Percentiles rank a stretch among this genome's conserved stretches.
phyloP scores from a whole-genome alignment of 2,329 filamentous ascomycete genomes.

The Apiospora phragmitis region DNA sequence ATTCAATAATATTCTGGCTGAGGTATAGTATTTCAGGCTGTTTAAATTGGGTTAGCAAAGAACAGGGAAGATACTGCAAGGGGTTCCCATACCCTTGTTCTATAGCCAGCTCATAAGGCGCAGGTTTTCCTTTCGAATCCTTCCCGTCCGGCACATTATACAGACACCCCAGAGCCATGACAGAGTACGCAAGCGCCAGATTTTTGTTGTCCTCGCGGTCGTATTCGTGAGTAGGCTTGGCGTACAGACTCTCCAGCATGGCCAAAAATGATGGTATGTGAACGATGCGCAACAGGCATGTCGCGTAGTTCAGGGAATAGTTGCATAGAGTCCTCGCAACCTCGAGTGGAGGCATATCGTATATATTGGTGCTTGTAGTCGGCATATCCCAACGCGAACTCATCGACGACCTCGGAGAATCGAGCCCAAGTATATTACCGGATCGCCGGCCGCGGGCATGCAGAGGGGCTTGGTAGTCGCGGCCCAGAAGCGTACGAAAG shows the following conservation, averaged over 20 bases:
- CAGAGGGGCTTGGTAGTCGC: conserved; percentile 60
- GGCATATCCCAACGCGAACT: conserved; percentile 60
- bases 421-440: conserved; percentile 57
- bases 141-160: conserved; percentile 42
- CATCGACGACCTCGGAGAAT: conserved; percentile 66
- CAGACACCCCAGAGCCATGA: conserved; percentile 61
- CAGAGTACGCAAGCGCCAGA: conserved; percentile 58
- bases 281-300: conserved; percentile 55
- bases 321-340: conserved; percentile 44
- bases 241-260: conserved; percentile 68
- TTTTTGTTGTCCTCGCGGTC: conserved; percentile 59
- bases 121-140: conserved; percentile 18
- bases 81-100: conserved; percentile 51
- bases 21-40: conserved; percentile 75
- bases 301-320: conserved; percentile 41
- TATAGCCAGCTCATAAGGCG: conserved; percentile 42
- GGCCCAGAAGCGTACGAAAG: conserved; percentile 74
- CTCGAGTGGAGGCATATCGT: conserved; percentile 69
- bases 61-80: neutral
- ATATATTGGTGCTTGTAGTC: conserved; percentile 51
- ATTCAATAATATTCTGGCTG: conserved; percentile 64
- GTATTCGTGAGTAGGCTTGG: conserved; percentile 54
- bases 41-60: conserved; percentile 22
- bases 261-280: conserved; percentile 72
- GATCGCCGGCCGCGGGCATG: conserved; percentile 52